Base-by-base conservation (phyloP, 1,139 yeast species). In the Blastobotrys illinoisensis region DNA sequence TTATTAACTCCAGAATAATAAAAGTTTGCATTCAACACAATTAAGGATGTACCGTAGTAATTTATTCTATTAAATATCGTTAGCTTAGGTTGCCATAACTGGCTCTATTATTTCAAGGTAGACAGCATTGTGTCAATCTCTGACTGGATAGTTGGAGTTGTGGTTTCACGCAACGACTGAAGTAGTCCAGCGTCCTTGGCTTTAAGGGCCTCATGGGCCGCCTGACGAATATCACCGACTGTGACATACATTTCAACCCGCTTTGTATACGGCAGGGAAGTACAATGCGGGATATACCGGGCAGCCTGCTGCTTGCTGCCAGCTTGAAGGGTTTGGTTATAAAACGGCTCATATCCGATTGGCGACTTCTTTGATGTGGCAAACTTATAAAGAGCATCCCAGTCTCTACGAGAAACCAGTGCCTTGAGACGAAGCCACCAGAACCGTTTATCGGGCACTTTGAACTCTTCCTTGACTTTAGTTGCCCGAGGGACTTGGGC, bases 261-360 rank as follows among this genome's bases (percentile, higher is more conserved):
- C 47, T 77, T 75, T 3, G 71, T 65, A 58, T 77, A 74, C 6
- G 65, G 48, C 32, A 65, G 44, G 21, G 62, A 58, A 1, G 71
- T 65, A 56, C 79, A 75, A 62, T 70, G 60, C 6, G 71, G 62
- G 6, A 79, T 67, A 56, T 71, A 77, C 48, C 64, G 58, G 0
- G 74, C 70, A 0, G 83, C 83, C 18, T 73, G 72, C 28, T 75
- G 64, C 45, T 69, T 68, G 20, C 81, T 85, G 0, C 80, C 79
- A 36, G 79, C 73, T 26, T 74, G 74, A 48, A 82, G 61, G 32
- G 82, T 78, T 43, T 79, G 77, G 11, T 78, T 75, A 50, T 78
- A 86, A 60, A 89, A 83, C 1, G 85, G 82, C 58, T 77, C 78
- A 60, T 84, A 86, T 0, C 95, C 95, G 54, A 89, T 86, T 0